Percentiles rank a stretch among this genome's conserved stretches.
Conservation (phyloP, 148 eudicot genomes). For the Chenopodium suecicum region DNA sequence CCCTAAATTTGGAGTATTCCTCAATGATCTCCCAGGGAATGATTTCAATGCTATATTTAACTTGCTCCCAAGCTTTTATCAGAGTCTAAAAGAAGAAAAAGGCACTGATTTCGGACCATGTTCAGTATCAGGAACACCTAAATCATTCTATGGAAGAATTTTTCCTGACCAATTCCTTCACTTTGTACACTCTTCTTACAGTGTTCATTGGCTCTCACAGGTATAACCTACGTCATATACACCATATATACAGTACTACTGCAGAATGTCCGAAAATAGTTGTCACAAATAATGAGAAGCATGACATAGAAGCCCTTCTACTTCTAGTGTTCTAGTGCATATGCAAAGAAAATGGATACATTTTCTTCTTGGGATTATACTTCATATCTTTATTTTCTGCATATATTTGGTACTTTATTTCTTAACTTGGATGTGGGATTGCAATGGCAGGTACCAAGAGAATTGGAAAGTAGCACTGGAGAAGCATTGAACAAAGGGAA, state of each 20-base stretch:
- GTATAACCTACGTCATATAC: slow-evolving; percentile 13
- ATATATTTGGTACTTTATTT: neutral
- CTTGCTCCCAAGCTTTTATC: slow-evolving; percentile 20
- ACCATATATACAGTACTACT: neutral
- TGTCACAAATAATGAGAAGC: neutral
- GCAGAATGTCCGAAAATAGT: neutral
- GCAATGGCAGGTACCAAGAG: slow-evolving; percentile 42
- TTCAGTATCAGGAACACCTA: slow-evolving; percentile 52
- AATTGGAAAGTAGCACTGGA: slow-evolving; percentile 24
- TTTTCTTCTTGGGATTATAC: neutral
- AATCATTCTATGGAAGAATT: slow-evolving; percentile 64
- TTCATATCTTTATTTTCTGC: neutral
- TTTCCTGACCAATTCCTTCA: slow-evolving; percentile 51
- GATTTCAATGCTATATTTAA: slow-evolving; percentile 45
- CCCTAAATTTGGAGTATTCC: slow-evolving; percentile 44
- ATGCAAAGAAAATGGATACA: neutral
- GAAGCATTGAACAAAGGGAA: slow-evolving; percentile 35
- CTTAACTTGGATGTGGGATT: neutral
- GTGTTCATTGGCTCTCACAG: slow-evolving; percentile 74
- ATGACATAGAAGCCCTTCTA: neutral
- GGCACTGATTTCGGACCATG: slow-evolving; percentile 28
- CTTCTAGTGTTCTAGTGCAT: neutral
- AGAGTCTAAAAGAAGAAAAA: slow-evolving; percentile 16
- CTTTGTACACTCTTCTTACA: slow-evolving; percentile 66
- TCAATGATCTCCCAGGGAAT: slow-evolving; percentile 60